Conservation (phyloP, 2,329 filamentous ascomycete species). For the Seiridium cupressi region DNA sequence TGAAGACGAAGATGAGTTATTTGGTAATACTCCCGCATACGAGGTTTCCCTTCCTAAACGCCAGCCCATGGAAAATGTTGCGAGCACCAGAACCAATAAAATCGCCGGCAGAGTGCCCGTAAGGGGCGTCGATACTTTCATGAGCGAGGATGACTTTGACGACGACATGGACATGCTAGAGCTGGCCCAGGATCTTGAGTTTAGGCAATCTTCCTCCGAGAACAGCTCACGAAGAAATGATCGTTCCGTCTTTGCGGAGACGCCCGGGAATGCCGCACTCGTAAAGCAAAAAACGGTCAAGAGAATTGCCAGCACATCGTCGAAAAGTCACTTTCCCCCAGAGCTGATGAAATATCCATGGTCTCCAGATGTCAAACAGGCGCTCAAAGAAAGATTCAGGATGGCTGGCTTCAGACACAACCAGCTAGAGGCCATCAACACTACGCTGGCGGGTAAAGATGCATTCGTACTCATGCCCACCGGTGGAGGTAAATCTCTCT, state of each 20-base stretch:
- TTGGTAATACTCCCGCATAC: constrained; percentile 19
- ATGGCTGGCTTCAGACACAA: constrained; percentile 86
- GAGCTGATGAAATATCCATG: constrained; percentile 68
- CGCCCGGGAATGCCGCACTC: constrained; percentile 43
- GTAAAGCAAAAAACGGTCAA: constrained; percentile 33
- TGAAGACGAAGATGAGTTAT: constrained; percentile 31
- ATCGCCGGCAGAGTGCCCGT: constrained; percentile 17
- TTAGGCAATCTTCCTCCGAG: constrained; percentile 33
- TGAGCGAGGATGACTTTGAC: constrained; percentile 38
- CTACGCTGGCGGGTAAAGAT: constrained; percentile 82
- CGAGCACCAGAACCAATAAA: constrained; percentile 14
- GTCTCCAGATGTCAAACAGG: constrained; percentile 80
- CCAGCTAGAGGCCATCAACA: constrained; percentile 94
- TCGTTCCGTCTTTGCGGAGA: constrained; percentile 43
- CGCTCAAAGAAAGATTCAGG: constrained; percentile 79
- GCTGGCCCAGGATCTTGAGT: constrained; percentile 49
- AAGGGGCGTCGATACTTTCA: constrained; percentile 1
- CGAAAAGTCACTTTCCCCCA: constrained; percentile 38
- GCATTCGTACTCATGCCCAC: constrained; percentile 98
- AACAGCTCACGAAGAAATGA: constrained; percentile 15
- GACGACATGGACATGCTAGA: constrained; percentile 53
- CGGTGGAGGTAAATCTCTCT: constrained; percentile 93
- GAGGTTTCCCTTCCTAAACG: constrained; percentile 5
- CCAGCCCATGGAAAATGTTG: constrained; percentile 9
- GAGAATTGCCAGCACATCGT: constrained; percentile 25